A percentile compares a stretch with the other conserved stretches of the same genome.
phyloP scores from a whole-genome alignment of 495 filamentous ascomycete genomes.

The Podospora australis region DNA sequence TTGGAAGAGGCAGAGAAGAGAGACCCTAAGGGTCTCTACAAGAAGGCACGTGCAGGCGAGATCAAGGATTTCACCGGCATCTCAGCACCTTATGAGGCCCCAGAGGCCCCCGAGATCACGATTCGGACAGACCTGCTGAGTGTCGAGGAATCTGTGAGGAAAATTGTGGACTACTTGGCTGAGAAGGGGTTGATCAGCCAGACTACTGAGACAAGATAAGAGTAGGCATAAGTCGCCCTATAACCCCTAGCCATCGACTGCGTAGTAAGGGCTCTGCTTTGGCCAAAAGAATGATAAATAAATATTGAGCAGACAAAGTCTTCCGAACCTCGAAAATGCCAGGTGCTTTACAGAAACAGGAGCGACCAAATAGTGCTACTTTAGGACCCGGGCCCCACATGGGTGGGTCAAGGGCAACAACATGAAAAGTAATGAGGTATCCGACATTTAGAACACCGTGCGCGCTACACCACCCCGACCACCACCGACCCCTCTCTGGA shows the following conservation, averaged over 20 bases:
- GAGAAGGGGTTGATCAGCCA: conserved; percentile 35
- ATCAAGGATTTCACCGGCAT: conserved; percentile 98
- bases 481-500: too few relatives aligned
- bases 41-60: conserved; percentile 86
- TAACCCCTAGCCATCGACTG: background rate
- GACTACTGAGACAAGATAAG: conserved; percentile 29
- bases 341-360: too few relatives aligned
- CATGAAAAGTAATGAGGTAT: background rate
- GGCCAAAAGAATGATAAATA: too few relatives aligned
- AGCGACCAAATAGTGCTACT: background rate
- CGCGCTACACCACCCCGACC: too few relatives aligned
- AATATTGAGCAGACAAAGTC: too few relatives aligned
- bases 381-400: too few relatives aligned
- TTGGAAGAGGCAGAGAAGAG: conserved; percentile 87
- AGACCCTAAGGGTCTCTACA: conserved; percentile 95
- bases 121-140: conserved; percentile 69
- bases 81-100: conserved; percentile 87
- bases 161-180: conserved; percentile 77
- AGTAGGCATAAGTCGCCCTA: background rate
- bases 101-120: conserved; percentile 76
- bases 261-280: too few relatives aligned
- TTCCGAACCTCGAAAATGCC: too few relatives aligned
- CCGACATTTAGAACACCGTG: too few relatives aligned
- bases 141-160: conserved; percentile 76
- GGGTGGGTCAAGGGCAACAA: too few relatives aligned